Conservation (phyloP, 371 early-diverging fungal genomes). For the Mucor piriformis region DNA sequence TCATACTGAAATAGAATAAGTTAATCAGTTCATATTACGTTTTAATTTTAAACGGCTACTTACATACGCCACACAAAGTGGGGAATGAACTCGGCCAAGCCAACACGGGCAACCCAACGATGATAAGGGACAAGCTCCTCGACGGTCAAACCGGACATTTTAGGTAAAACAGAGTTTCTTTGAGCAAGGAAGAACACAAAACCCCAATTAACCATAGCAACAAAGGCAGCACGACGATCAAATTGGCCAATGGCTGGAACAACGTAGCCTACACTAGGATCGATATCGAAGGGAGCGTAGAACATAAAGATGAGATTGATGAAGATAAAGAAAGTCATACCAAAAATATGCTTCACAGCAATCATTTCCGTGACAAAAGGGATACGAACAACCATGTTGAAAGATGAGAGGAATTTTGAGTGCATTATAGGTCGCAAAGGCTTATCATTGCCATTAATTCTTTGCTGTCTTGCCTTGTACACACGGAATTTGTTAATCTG, state of each 20-base stretch:
- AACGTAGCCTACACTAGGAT: conserved; percentile 6
- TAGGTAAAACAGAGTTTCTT: conserved; percentile 42
- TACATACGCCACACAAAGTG: conserved; percentile 54
- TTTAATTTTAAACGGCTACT: conserved; percentile 13
- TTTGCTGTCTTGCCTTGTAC: conserved; percentile 29
- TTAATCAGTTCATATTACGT: background rate
- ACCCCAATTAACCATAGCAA: conserved; percentile 51
- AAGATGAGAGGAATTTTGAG: background rate
- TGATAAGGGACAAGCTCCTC: conserved; percentile 51
- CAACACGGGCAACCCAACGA: conserved; percentile 51
- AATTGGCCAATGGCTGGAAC: conserved; percentile 32
- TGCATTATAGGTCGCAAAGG: background rate
- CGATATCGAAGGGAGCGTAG: conserved; percentile 31
- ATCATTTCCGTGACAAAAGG: conserved; percentile 47
- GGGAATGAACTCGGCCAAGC: conserved; percentile 42
- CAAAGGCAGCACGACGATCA: conserved; percentile 51
- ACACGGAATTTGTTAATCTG: conserved; percentile 34
- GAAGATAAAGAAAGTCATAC: conserved; percentile 31
- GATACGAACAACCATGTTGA: conserved; percentile 23
- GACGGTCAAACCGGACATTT: conserved; percentile 49
- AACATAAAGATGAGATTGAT: conserved; percentile 39
- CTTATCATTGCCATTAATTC: conserved; percentile 15
- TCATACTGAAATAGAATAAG: background rate
- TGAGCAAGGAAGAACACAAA: conserved; percentile 51
- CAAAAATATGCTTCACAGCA: conserved; percentile 43